Conservation (phyloP, 768 basidiomycete genomes). For the Chalciporus sphaerocephalus region DNA sequence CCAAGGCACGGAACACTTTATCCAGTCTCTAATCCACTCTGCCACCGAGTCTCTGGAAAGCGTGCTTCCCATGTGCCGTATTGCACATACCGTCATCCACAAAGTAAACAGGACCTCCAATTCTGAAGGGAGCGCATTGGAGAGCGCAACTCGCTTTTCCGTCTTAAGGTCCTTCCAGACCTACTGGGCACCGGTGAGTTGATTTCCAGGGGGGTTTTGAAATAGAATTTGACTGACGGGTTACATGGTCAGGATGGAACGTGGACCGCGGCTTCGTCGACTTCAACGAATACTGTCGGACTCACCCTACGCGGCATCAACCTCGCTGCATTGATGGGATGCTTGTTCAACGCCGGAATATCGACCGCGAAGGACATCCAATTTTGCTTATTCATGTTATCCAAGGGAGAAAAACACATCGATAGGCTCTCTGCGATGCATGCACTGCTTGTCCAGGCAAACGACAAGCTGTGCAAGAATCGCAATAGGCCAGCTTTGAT, state of each 20-base stretch:
- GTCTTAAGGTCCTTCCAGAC: constrained; percentile 14
- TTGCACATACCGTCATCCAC: constrained; percentile 9
- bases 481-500: constrained; percentile 16
- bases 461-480: constrained; percentile 31
- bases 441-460: constrained; percentile 31
- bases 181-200: constrained; percentile 16
- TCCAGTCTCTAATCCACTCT: constrained; percentile 16
- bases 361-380: constrained; percentile 25
- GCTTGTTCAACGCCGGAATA: constrained; percentile 27
- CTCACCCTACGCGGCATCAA: constrained; percentile 22
- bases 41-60: constrained; percentile 11
- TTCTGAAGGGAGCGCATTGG: constrained; percentile 11
- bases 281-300: not conserved
- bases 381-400: constrained; percentile 25
- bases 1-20: constrained; percentile 14
- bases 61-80: constrained; percentile 12
- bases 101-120: constrained; percentile 9
- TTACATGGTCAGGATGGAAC: constrained; percentile 13
- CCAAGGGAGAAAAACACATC: constrained; percentile 17
- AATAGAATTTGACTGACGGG: not conserved
- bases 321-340: constrained; percentile 32
- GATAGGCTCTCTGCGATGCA: constrained; percentile 35
- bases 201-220: not conserved
- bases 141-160: constrained; percentile 11
- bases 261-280: constrained; percentile 3